These are phyloP conservation scores for Quercus tomentella DNA, from an alignment of 331 rosid species.

Conservation along the genomic window DNA sequence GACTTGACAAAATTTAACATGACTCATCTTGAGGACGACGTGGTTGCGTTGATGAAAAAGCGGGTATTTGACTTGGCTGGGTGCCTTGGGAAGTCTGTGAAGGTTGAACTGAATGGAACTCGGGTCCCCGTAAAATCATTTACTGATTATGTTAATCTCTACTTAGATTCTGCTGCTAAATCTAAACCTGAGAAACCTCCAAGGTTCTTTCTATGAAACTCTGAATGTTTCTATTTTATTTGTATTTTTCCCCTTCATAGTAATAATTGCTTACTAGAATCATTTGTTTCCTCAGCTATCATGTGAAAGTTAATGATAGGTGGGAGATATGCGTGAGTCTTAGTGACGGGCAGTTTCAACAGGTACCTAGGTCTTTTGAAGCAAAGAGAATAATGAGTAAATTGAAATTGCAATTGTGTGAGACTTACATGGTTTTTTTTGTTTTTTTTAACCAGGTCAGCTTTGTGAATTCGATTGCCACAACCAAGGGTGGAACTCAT, in stretches of 20 bases:
- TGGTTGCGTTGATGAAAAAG: conserved; percentile 85
- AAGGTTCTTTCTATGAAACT: conserved; percentile 35
- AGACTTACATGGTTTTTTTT: background rate
- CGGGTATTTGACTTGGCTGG: conserved; percentile 89
- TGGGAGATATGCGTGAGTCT: conserved; percentile 81
- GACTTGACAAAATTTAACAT: conserved; percentile 68
- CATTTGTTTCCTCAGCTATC: conserved; percentile 33
- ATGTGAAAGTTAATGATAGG: conserved; percentile 64
- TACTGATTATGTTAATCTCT: conserved; percentile 73
- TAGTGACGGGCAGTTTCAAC: conserved; percentile 91
- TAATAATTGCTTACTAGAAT: conserved; percentile 1
- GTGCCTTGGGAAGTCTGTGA: conserved; percentile 83
- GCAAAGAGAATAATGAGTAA: background rate
- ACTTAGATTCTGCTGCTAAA: conserved; percentile 53
- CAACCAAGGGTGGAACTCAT: conserved; percentile 93
- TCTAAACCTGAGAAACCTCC: conserved; percentile 35
- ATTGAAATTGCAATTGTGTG: background rate
- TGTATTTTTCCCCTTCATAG: background rate
- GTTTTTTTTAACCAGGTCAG: conserved; percentile 52
- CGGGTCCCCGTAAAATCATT: conserved; percentile 57
- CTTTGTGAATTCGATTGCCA: conserved; percentile 76
- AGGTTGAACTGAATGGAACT: conserved; percentile 75
- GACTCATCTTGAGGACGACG: conserved; percentile 80
- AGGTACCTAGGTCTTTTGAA: conserved; percentile 35
- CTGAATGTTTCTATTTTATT: background rate